Evolutionary conservation across 345 rosid genomes (phyloP), one percentile per base, ranked within the genome.

Genomic region (Erodium maritimum): DNA sequence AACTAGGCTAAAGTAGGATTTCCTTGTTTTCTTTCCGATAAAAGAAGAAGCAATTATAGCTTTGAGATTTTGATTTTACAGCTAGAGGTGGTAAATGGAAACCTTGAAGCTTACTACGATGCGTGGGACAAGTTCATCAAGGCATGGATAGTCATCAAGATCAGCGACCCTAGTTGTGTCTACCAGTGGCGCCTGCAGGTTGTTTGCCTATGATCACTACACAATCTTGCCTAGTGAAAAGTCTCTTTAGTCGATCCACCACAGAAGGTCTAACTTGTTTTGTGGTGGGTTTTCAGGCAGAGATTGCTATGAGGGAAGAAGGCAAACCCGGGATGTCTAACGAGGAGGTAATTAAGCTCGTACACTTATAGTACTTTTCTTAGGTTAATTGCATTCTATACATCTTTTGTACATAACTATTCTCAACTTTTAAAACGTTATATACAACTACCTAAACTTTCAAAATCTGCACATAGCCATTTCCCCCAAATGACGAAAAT

Each of bases 121-220:
- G 86, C 91, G 18, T 93, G 97, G 99, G 86, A 87, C 83, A 93
- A 85, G 75, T 87, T 87, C 70, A 53, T 90, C 4, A 23, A 82
- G 21, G 76, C 95, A 50, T 93, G 97, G 99, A 77, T 84, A 7
- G 75, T 93, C 67, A 90, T 93, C 75, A 82, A 83, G 71, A 90
- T 93, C 69, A 73, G 82, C 75, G 99, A 90, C 68, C 95, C 96
- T 17, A 82, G 78, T 69, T 93, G 75, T 63, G 99, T 90, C 45
- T 93, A 82, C 65, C 79, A 84, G 60, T 90, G 97, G 99, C 90
- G 97, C 61, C 77, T 93, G 73, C 97, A 93, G 96, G 98, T 86
- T 51, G 50, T 70, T 56, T 33, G 13, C 37, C 48, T 11, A 29
- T 29, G 8, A 8, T n/a, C n/a, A n/a, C n/a, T n/a, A n/a, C 34